phyloP scores from a whole-genome alignment of 495 filamentous ascomycete genomes.

The Aspergillus hancockii region DNA sequence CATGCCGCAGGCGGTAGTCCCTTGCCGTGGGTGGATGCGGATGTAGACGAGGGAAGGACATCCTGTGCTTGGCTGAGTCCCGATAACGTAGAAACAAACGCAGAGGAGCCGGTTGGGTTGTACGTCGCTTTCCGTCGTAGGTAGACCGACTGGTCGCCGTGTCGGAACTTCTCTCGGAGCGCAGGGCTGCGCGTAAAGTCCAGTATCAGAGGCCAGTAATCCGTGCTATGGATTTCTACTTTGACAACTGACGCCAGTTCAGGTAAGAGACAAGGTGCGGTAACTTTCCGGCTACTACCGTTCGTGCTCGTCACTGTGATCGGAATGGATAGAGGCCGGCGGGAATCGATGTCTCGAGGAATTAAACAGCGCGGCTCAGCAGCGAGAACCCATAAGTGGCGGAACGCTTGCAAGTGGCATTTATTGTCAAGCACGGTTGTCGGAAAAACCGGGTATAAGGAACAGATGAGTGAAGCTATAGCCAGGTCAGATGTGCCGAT shows the following conservation, averaged over 20 bases:
- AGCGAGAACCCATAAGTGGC: conserved; percentile 96
- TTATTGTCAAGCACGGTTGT: conserved; percentile 86
- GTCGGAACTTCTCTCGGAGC: conserved; percentile 67
- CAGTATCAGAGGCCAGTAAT: conserved; percentile 84
- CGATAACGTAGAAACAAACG: conserved; percentile 74
- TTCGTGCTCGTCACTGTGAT: conserved; percentile 57
- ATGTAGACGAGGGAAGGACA: conserved; percentile 33
- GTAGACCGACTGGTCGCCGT: conserved; percentile 71
- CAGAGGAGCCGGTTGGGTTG: conserved; percentile 60
- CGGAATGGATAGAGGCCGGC: conserved; percentile 73
- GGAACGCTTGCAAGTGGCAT: conserved; percentile 93
- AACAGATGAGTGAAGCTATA: conserved; percentile 80
- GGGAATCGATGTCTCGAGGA: conserved; percentile 77
- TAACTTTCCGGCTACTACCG: conserved; percentile 43
- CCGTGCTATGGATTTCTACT: conserved; percentile 66
- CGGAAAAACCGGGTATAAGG: conserved; percentile 94
- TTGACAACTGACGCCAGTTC: conserved; percentile 67
- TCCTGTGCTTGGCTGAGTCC: conserved; percentile 45
- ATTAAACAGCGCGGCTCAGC: conserved; percentile 88
- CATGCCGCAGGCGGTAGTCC: conserved; percentile 33
- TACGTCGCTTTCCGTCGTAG: conserved; percentile 76
- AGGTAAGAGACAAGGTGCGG: conserved; percentile 81
- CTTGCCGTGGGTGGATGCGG: conserved; percentile 30
- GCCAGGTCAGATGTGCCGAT: conserved; percentile 88
- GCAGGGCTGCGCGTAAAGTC: conserved; percentile 69